These are phyloP conservation scores for Nigrospora sphaerica DNA, from an alignment of 2,329 filamentous ascomycete genomes.

Conservation along the genomic window DNA sequence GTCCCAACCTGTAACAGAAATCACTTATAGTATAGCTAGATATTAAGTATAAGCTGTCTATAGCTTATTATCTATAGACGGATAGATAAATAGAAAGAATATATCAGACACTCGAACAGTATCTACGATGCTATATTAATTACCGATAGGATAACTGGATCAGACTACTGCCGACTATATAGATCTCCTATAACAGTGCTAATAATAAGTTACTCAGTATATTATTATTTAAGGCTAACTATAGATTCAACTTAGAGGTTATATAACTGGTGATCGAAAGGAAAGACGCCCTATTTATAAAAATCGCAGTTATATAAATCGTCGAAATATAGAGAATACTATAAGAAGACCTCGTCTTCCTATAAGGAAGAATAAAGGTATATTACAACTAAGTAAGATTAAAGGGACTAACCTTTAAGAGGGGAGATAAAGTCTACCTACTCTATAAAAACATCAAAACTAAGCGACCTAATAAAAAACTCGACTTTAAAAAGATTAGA, in stretches of 20 bases:
- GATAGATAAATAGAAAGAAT: slow-evolving; percentile 4
- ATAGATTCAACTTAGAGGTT: neutral
- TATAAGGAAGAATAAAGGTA: neutral
- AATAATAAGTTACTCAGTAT: slow-evolving; percentile 2
- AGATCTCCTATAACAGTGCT: slow-evolving; percentile 6
- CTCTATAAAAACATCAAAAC: neutral
- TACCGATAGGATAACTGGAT: slow-evolving; percentile 4
- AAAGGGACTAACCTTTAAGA: neutral
- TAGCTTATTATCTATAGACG: slow-evolving; percentile 4
- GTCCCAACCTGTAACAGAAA: slow-evolving; percentile 5
- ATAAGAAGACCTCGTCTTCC: neutral
- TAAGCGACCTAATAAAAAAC: neutral
- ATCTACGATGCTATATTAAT: slow-evolving; percentile 5
- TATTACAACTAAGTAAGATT: neutral
- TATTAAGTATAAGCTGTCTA: neutral
- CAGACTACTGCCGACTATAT: slow-evolving; percentile 3
- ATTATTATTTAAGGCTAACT: neutral
- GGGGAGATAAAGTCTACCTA: neutral
- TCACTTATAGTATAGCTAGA: neutral
- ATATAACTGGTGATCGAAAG: neutral
- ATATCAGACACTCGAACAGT: slow-evolving; percentile 4
- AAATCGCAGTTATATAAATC: neutral
- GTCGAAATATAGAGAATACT: neutral
- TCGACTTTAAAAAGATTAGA: slow-evolving; percentile 2
- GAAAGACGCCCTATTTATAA: too few species aligned